A percentile compares a stretch with the other conserved stretches of the same genome.
Evolutionary conservation across 768 basidiomycete species (phyloP).

Genomic region (Serendipita sp.): DNA sequence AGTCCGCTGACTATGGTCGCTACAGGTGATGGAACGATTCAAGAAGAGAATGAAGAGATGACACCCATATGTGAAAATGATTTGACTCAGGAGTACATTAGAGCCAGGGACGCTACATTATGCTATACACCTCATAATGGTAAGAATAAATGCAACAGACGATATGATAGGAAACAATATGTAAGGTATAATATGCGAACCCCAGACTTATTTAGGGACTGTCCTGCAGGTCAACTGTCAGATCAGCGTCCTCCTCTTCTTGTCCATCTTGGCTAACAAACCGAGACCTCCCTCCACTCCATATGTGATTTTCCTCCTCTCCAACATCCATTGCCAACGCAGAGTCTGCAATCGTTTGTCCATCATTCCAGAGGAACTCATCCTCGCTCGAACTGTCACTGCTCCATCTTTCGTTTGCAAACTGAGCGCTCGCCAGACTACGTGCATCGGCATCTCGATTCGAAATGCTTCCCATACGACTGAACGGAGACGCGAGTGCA

Average conservation of each 20-base stretch:
- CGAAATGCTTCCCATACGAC: conserved; percentile 11
- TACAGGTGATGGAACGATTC: conserved; percentile 86
- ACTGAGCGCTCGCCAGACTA: conserved; percentile 13
- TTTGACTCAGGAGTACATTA: background rate
- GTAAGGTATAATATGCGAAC: too few relatives aligned
- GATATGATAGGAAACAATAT: background rate
- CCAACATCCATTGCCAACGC: background rate
- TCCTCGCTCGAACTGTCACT: conserved; percentile 34
- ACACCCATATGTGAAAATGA: background rate
- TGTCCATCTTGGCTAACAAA: background rate
- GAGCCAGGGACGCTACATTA: background rate
- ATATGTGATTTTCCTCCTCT: background rate
- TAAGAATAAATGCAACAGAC: background rate
- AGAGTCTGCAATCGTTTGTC: background rate
- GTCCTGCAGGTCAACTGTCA: background rate
- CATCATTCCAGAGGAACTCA: conserved; percentile 6
- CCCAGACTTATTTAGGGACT: background rate
- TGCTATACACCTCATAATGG: background rate
- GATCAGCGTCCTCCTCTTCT: background rate
- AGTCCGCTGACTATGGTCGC: background rate
- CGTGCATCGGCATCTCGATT: conserved; percentile 12
- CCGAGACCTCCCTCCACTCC: background rate
- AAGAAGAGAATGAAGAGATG: conserved; percentile 65
- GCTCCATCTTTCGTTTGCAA: conserved; percentile 28
- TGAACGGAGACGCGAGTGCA: conserved; percentile 24